Evolutionary conservation across 2,329 filamentous ascomycete genomes (phyloP).

Genomic region (Fusarium xyrophilum): DNA sequence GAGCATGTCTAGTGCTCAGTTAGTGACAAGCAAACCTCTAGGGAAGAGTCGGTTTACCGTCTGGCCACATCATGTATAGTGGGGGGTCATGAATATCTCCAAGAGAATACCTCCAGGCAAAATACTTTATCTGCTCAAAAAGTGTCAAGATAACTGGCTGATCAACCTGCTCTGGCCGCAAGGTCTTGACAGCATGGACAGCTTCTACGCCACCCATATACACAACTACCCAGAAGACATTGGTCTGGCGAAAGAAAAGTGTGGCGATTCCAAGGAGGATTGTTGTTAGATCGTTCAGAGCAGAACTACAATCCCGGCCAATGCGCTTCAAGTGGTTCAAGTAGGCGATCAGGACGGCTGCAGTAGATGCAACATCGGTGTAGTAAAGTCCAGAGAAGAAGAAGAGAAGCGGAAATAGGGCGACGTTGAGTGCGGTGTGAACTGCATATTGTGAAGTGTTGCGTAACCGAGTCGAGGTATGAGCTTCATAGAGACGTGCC

Average conservation of each 20-base stretch:
- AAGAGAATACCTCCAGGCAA: slow-evolving; percentile 52
- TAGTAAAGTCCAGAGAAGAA: slow-evolving; percentile 98
- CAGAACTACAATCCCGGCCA: slow-evolving; percentile 42
- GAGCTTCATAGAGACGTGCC: slow-evolving; percentile 45
- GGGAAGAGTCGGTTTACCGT: slow-evolving; percentile 52
- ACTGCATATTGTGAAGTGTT: slow-evolving; percentile 52
- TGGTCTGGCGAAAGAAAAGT: slow-evolving; percentile 87
- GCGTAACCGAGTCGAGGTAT: slow-evolving; percentile 20
- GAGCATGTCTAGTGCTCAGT: slow-evolving; percentile 55
- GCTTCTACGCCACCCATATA: slow-evolving; percentile 72
- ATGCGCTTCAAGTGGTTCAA: slow-evolving; percentile 60
- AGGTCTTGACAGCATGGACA: slow-evolving; percentile 57
- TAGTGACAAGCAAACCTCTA: neutral
- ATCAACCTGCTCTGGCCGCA: slow-evolving; percentile 46
- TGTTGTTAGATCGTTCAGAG: slow-evolving; percentile 52
- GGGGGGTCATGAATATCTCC: slow-evolving; percentile 64
- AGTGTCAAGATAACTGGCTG: slow-evolving; percentile 45
- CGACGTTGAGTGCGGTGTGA: slow-evolving; percentile 78
- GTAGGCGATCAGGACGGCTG: slow-evolving; percentile 76
- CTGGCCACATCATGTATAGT: slow-evolving; percentile 54
- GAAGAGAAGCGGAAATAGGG: slow-evolving; percentile 87
- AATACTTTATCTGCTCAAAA: slow-evolving; percentile 48
- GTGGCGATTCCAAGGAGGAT: slow-evolving; percentile 68
- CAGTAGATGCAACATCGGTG: slow-evolving; percentile 85
- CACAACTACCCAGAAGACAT: slow-evolving; percentile 92